Evolutionary conservation across 441 rosid genomes (phyloP), one percentile per base, ranked within the genome.

Genomic region (Manihot esculenta): DNA sequence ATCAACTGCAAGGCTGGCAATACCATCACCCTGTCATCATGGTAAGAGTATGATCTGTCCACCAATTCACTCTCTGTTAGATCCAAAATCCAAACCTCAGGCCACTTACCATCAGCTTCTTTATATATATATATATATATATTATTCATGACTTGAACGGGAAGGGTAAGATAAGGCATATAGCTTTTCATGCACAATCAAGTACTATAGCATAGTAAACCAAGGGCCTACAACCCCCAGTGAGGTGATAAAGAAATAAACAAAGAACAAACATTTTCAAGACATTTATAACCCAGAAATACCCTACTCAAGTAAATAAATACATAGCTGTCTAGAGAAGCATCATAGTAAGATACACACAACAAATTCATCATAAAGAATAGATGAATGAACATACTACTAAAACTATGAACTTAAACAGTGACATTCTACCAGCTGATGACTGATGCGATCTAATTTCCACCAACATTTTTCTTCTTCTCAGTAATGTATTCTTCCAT

Each of bases 401-500:
- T n/a, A n/a, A n/a, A n/a, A 8, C 74, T 61, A 55, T 11, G 44
- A 26, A 55, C 23, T 3, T n/a, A 3, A 64, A 58, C 1, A 24
- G 17, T 30, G 71, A 60, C 24, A 45, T 26, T 41, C 17, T 63
- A 51, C 56, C 62, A 64, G 41, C 17, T 17, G 67, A 10, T 54
- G 64, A 15, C 17, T 12, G 47, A 30, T 47, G 30, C 68, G 41
- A 20, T 66, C 71, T 78, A 79, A 33, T 68, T 79, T 8, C 42
- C 62, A 5, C 12, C 65, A 62, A 33, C 76, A 71, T 80, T 77
- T 75, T 86, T 87, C 38, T 69, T 61, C 70, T 77, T 77, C 62
- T 81, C 73, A 30, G 30, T 82, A 70, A 10, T 51, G 83, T 76
- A 88, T 69, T 90, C 93, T 56, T 86, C 87, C 88, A 83, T 83